phyloP scores from a whole-genome alignment of 2,329 filamentous ascomycete genomes.

The Simplicillium sp. region DNA sequence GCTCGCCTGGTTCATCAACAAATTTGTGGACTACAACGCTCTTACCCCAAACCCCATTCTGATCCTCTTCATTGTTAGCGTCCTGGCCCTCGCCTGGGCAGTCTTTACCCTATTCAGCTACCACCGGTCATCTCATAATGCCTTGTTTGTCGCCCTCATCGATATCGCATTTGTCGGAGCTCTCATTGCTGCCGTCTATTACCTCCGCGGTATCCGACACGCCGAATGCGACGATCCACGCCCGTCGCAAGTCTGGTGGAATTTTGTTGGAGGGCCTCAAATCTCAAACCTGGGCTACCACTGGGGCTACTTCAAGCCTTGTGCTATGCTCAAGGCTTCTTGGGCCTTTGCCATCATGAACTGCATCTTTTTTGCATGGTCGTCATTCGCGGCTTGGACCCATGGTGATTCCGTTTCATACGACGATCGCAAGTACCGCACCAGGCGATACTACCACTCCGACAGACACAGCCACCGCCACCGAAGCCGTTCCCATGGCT shows the following conservation, averaged over 20 bases:
- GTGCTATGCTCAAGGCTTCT: slow-evolving; percentile 82
- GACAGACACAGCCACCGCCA: slow-evolving; percentile 31
- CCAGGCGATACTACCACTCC: slow-evolving; percentile 23
- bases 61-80: slow-evolving; percentile 57
- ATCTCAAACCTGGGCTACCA: slow-evolving; percentile 42
- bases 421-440: slow-evolving; percentile 18
- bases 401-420: slow-evolving; percentile 42
- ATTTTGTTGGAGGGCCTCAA: slow-evolving; percentile 52
- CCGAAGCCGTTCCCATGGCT: slow-evolving; percentile 25
- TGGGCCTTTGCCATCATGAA: slow-evolving; percentile 92
- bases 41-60: slow-evolving; percentile 55
- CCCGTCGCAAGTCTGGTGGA: slow-evolving; percentile 37
- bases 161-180: slow-evolving; percentile 55
- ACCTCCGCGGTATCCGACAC: slow-evolving; percentile 46
- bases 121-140: slow-evolving; percentile 51
- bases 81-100: slow-evolving; percentile 53
- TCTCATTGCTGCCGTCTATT: slow-evolving; percentile 53
- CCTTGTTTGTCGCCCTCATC: slow-evolving; percentile 47
- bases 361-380: slow-evolving; percentile 69
- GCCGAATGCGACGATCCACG: slow-evolving; percentile 59
- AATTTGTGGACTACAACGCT: slow-evolving; percentile 44
- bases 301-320: slow-evolving; percentile 60
- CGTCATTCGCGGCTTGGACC: slow-evolving; percentile 58
- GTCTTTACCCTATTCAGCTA: slow-evolving; percentile 58
- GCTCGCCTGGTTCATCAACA: slow-evolving; percentile 56